Evolutionary conservation across 805 yeast genomes (phyloP), one percentile per base, ranked within the genome.

Genomic region (Saccharomycopsis selenospora): DNA sequence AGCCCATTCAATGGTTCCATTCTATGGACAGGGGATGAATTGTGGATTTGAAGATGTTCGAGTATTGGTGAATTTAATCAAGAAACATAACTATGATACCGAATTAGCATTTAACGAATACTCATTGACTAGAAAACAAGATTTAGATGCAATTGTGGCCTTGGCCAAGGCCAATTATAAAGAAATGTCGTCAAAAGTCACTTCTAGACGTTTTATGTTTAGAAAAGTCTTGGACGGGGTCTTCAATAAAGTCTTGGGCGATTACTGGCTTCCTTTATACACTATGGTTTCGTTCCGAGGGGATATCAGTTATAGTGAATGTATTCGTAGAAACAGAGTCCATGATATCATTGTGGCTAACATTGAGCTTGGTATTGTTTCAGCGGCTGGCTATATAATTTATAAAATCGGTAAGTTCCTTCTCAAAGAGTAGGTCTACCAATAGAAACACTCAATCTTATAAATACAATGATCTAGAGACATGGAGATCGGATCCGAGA

Each of bases 1-100:
- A 0, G 95, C 97, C 0, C 97, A 90, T 66, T 79, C 93, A 25
- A 90, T 89, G 96, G 97, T 90, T 4, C 97, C 97, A n/a, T 90
- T 90, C 63, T 90, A 89, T 61, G 97, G 97, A 7, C 97, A 90
- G 63, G 97, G 97, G 3, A 84, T 90, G 91, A 90, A 90, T 63
- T 86, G 95, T 61, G 97, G 97, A 1, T 84, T 90, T 62, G 97
- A 90, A 64, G 97, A 91, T 57, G 90, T 90, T 20, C 69, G 80
- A 49, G 77, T 81, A 1, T 66, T 90, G 46, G 67, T 84, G 66
- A 71, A 75, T 40, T 60, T 81, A 23, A 41, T 74, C 42, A 73
- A 72, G 27, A 55, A 62, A 47, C 33, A 59, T 43, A 50, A 64
- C 2, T 67, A 62, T 18, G 67, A 76, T 49, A 67, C 80, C 25